phyloP scores from a whole-genome alignment of 2,329 filamentous ascomycete species.

The Thyridium curvatum region DNA sequence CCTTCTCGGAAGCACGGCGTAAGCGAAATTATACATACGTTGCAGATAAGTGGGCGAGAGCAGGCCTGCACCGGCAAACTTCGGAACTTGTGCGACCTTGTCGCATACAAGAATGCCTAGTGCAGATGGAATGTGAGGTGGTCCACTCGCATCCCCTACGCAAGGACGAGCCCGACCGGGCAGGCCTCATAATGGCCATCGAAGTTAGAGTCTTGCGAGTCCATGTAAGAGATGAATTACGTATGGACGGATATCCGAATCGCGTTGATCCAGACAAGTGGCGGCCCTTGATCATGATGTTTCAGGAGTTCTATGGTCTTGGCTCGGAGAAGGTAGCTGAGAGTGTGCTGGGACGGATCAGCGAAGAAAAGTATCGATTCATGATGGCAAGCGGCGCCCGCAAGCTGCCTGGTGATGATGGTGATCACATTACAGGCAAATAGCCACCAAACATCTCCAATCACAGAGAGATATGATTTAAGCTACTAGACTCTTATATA shows the following conservation, averaged over 20 bases:
- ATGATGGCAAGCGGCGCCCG: not conserved
- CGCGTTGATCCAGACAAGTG: constrained; percentile 34
- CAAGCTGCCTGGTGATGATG: too few species aligned
- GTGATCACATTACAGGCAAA: too few species aligned
- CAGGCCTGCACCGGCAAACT: constrained; percentile 23
- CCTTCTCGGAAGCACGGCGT: constrained; percentile 18
- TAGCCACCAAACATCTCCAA: too few species aligned
- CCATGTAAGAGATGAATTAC: constrained; percentile 23
- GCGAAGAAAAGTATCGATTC: constrained; percentile 21
- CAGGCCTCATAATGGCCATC: constrained; percentile 21
- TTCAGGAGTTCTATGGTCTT: constrained; percentile 35
- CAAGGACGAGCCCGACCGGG: constrained; percentile 20
- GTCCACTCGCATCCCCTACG: constrained; percentile 21
- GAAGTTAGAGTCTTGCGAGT: constrained; percentile 28
- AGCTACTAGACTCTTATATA: too few species aligned
- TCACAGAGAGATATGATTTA: too few species aligned
- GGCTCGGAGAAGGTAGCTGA: constrained; percentile 15
- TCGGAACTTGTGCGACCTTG: constrained; percentile 25
- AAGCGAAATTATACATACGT: constrained; percentile 24
- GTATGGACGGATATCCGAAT: constrained; percentile 28
- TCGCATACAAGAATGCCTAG: constrained; percentile 30
- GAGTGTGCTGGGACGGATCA: constrained; percentile 16
- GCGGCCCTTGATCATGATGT: constrained; percentile 36
- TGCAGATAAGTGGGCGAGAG: constrained; percentile 29
- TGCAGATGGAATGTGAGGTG: constrained; percentile 34